Base-by-base conservation (phyloP, 2,329 filamentous ascomycete genomes). In the Lachnellula hyalina region DNA sequence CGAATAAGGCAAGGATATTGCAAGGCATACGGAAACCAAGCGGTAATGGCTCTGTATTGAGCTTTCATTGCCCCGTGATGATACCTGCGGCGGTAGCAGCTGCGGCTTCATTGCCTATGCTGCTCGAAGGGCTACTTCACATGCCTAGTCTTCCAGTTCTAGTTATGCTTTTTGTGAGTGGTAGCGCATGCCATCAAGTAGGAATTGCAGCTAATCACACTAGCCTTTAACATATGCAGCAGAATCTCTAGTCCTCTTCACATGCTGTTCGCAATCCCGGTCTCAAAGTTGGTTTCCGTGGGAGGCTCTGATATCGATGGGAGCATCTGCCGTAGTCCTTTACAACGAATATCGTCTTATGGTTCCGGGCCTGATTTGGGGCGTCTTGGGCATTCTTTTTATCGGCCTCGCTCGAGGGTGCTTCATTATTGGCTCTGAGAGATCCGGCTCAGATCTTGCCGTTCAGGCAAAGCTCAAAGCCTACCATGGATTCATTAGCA, bases 291-390 rank as follows among this genome's bases (percentile, higher is more conserved):
- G 46, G 19, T 28, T 61, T 32, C 55, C 61, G 1, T 60, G 57
- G 54, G 58, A 63, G 47, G 52, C 58, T 9, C 2, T 64, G 6
- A 14, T 62, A 9, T 47, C 56, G 8, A 41, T 49, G 12, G 21
- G 49, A 5, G 52, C 59, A 38, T 61, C 54, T 9, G 45, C 42
- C 21, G 17, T 60, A 5, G 51, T 65, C 5, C 45, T 67, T 14
- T 62, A 62, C 32, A 61, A 63, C 47, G 65, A 67, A 51, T 63
- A 63, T 51, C 62, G 63, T 28, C 61, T 66, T n/a, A 65, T 55
- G 44, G 61, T 67, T n/a, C 58, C 55, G 15, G 64, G 64, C 19
- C 47, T 67, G 5, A 38, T 67, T 11, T 61, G 50, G 23, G 54
- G 64, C 9, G 23, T 62, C 6, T 42, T 48, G 15, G 53, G 60